A percentile compares a stretch with the other conserved stretches of the same genome.
Conservation (phyloP, 2,329 filamentous ascomycete genomes). For the Cladosporium colombiae region DNA sequence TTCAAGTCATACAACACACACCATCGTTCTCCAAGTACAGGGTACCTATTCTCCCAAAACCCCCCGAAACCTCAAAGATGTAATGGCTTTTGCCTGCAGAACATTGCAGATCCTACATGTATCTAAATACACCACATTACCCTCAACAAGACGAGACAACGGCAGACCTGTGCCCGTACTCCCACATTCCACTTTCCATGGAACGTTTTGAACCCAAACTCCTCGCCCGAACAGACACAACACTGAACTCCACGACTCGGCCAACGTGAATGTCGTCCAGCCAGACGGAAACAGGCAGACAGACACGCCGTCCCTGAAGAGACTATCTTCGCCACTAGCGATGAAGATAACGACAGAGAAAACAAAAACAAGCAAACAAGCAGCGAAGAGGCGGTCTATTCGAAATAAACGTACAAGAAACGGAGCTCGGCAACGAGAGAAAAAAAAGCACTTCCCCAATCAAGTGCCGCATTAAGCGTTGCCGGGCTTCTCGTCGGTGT, state of each 20-base stretch:
- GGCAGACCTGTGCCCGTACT: not conserved
- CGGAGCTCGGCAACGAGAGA: not conserved
- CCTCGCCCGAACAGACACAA: not conserved
- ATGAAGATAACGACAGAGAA: not conserved
- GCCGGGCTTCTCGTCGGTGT: constrained; percentile 90
- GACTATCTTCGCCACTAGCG: not conserved
- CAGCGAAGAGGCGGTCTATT: constrained; percentile 10
- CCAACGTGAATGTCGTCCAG: not conserved
- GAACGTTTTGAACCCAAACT: not conserved
- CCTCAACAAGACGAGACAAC: not conserved
- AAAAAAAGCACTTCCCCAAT: not conserved
- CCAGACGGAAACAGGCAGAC: not conserved
- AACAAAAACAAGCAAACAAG: not conserved
- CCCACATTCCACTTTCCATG: not conserved
- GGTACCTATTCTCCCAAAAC: not conserved
- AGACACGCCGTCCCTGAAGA: not conserved
- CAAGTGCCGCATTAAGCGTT: constrained; percentile 53
- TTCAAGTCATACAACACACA: not conserved
- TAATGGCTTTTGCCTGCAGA: not conserved
- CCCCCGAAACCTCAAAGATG: not conserved
- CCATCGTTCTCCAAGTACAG: not conserved
- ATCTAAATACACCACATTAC: not conserved
- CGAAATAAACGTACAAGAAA: constrained; percentile 9
- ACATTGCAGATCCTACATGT: not conserved
- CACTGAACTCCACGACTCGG: not conserved